Conservation (phyloP, 352 stramenopile genomes). For the Phytophthora niederhauseri region DNA sequence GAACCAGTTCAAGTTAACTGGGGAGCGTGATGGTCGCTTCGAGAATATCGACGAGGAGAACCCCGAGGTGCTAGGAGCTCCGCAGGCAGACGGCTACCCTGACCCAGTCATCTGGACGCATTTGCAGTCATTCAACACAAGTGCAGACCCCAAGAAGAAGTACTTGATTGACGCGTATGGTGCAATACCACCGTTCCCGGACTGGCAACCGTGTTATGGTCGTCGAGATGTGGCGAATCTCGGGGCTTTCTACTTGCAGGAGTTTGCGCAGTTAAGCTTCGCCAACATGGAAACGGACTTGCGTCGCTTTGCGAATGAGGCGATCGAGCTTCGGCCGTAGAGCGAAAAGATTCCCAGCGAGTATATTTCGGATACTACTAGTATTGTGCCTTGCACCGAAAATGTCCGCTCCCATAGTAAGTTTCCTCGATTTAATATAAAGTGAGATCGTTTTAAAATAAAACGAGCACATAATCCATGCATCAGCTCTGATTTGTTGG, state of each 20-base stretch:
- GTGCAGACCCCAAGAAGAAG: background rate
- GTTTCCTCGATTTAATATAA: too few relatives aligned
- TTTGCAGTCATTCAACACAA: slow-evolving; percentile 52
- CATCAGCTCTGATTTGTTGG: too few relatives aligned
- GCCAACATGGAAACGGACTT: slow-evolving; percentile 7
- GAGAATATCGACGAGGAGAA: background rate
- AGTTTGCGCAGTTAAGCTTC: slow-evolving; percentile 9
- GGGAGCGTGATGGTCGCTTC: background rate
- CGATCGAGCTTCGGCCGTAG: background rate
- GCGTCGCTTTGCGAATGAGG: slow-evolving; percentile 4
- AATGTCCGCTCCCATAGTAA: too few relatives aligned
- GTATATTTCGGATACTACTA: too few relatives aligned
- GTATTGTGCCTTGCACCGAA: too few relatives aligned
- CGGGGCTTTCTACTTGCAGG: slow-evolving; percentile 6
- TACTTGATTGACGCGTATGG: slow-evolving; percentile 57
- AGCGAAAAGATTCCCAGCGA: too few relatives aligned
- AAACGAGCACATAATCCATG: too few relatives aligned
- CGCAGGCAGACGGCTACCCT: slow-evolving; percentile 19
- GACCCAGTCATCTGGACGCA: slow-evolving; percentile 62
- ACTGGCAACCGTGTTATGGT: slow-evolving; percentile 56
- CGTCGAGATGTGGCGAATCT: slow-evolving; percentile 10
- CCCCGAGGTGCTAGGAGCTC: background rate
- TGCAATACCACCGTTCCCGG: slow-evolving; percentile 30
- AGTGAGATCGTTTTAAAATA: too few relatives aligned
- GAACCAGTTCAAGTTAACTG: background rate